phyloP scores from a whole-genome alignment of 768 basidiomycete genomes.

The Neoboletus subvelutipes region DNA sequence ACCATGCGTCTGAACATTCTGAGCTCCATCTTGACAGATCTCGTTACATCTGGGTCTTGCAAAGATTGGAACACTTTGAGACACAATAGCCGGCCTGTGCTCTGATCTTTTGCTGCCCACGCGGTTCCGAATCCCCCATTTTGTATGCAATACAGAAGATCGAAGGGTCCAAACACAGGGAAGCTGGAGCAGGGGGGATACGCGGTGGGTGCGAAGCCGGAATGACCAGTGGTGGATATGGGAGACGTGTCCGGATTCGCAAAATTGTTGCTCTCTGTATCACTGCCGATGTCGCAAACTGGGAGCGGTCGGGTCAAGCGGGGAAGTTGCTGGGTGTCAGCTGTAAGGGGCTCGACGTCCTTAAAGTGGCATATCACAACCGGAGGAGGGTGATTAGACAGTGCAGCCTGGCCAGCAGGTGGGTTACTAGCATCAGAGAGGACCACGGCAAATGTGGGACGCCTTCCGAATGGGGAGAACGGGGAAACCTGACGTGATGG shows the following conservation, averaged over 20 bases:
- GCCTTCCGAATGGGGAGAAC: conserved; percentile 1
- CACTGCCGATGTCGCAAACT: background rate
- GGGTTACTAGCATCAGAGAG: conserved; percentile 1
- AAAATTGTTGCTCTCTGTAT: background rate
- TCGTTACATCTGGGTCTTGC: conserved; percentile 1
- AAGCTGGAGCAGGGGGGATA: conserved; percentile 10
- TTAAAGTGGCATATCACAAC: background rate
- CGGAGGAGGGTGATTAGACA: background rate
- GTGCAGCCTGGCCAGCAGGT: background rate
- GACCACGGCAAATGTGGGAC: background rate
- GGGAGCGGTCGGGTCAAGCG: background rate
- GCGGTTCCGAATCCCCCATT: conserved; percentile 21
- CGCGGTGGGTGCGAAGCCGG: background rate
- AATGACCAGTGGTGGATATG: background rate
- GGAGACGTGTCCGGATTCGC: background rate
- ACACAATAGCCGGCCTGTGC: conserved; percentile 37
- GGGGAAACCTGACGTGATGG: background rate
- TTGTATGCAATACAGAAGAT: conserved; percentile 17
- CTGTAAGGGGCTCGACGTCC: background rate
- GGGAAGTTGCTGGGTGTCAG: background rate
- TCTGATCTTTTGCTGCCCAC: conserved; percentile 23
- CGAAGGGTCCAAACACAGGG: conserved; percentile 29
- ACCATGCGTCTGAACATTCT: conserved; percentile 36
- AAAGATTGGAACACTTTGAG: conserved; percentile 35
- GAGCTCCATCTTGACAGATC: conserved; percentile 34